Base-by-base conservation (phyloP, 768 basidiomycete genomes). In the Pleurotus platypus region DNA sequence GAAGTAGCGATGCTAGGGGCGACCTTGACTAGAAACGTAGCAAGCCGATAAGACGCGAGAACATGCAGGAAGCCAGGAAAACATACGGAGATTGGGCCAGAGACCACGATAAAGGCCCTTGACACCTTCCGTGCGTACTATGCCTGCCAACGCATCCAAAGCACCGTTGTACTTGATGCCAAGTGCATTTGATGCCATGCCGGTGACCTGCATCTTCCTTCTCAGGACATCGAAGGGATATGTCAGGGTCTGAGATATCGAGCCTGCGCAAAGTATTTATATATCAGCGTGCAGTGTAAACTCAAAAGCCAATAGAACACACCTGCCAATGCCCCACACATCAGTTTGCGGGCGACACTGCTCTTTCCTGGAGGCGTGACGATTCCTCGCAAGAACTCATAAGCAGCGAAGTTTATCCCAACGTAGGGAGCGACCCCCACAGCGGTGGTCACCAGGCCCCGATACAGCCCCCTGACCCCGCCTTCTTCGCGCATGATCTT, bases 171-270 rank as follows among this genome's bases (percentile, higher is more conserved):
- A 95, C 70, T 85, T 85, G 62, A 84, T 74, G 46, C 80, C 78
- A 59, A 83, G 67, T 11, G 78, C 75, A 15, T 79, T 80, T 11
- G 73, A 76, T 63, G 80, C 72, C 85, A 94, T 87, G 11, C 92
- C 92, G 4, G 85, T 81, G 58, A 96, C 91, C 70, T 98, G 96
- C 89, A 98, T 94, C 78, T 98, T 96, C 59, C 96, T 81, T 47
- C 96, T 81, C 58, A 98, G 71, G 4, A 98, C 92, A 69, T 99
- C 96, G 65, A 97, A 92, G 7, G 96, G 96, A 69, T 96, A 98
- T 4, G 95, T 98, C 63, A 98, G 71, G 49, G 94, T 92, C 70
- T 98, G 93, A 11, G 94, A 94, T 61, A 96, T 88, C 22, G 88
- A 85, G n/a, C 92, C 92, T 83, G 72, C 16, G 15, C n/a, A 20